These are phyloP conservation scores for Cicer arietinum DNA, from an alignment of 306 rosid genomes.

Conservation along the genomic window DNA sequence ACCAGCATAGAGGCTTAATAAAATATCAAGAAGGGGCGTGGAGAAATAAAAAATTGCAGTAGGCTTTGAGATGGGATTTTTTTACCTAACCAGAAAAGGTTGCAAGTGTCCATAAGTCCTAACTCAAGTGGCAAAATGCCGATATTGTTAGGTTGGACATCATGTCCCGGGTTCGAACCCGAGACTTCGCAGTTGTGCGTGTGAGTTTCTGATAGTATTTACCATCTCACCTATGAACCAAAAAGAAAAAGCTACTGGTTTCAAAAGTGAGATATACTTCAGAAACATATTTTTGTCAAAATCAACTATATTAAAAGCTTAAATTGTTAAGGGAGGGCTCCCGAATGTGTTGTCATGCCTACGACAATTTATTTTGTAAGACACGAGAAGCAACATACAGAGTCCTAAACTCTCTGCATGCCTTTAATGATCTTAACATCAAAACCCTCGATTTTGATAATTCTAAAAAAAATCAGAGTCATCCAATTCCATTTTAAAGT, in stretches of 20 bases:
- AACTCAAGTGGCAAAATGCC: too few species aligned
- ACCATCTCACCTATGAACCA: too few species aligned
- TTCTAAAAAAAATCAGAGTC: not conserved
- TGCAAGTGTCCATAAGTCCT: not conserved
- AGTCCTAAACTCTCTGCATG: not conserved
- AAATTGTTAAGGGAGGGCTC: not conserved
- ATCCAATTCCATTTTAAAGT: not conserved
- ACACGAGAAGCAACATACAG: not conserved
- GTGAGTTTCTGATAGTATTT: too few species aligned
- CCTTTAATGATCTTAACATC: not conserved
- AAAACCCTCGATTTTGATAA: not conserved
- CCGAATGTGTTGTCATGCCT: not conserved
- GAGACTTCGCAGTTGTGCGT: too few species aligned
- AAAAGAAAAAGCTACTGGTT: not conserved
- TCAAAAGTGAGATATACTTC: constrained; percentile 16
- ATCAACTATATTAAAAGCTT: constrained; percentile 9
- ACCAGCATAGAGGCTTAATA: not conserved
- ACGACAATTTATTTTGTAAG: constrained; percentile 1
- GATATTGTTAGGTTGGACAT: too few species aligned
- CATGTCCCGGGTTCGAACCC: too few species aligned
- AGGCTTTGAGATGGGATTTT: not conserved
- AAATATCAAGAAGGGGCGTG: constrained; percentile 2
- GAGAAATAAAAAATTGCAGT: not conserved
- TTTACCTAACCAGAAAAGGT: not conserved
- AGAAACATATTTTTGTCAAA: constrained; percentile 2